These are phyloP conservation scores for Fragaria iinumae DNA, from an alignment of 306 rosid genomes.

Conservation along the genomic window DNA sequence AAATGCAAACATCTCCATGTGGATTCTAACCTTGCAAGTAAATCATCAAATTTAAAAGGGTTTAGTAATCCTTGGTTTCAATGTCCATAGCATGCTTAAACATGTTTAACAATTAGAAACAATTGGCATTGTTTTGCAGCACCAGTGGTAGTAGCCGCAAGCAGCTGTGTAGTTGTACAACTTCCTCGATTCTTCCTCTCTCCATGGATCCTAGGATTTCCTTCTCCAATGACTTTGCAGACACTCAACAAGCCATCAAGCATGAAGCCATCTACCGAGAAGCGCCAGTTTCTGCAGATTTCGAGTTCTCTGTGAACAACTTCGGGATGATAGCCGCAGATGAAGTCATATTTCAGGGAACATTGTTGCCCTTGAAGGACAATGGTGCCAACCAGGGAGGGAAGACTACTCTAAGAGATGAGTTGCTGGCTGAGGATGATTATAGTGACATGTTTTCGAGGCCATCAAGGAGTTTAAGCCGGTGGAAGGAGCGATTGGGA, in stretches of 20 bases:
- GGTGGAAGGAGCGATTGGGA: constrained; percentile 81
- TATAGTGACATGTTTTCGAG: constrained; percentile 34
- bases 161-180: not conserved
- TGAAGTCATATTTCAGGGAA: constrained; percentile 71
- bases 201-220: constrained; percentile 94
- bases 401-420: constrained; percentile 78
- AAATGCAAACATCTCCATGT: constrained; percentile 61
- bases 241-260: constrained; percentile 54
- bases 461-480: constrained; percentile 49
- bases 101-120: constrained; percentile 43
- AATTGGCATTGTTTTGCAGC: constrained; percentile 24
- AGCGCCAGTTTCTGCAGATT: constrained; percentile 94
- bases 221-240: constrained; percentile 89
- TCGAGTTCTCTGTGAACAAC: constrained; percentile 80
- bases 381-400: constrained; percentile 33
- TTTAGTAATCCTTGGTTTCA: constrained; percentile 24
- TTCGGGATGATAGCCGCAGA: constrained; percentile 76
- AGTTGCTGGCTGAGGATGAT: constrained; percentile 49
- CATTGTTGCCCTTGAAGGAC: constrained; percentile 69
- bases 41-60: constrained; percentile 19
- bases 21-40: constrained; percentile 51
- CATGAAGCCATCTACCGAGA: constrained; percentile 69
- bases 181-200: constrained; percentile 1
- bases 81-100: constrained; percentile 39
- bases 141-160: not conserved